Evolutionary conservation across 345 rosid species (phyloP), one percentile per base, ranked within the genome.

Genomic region (Dimocarpus longan): DNA sequence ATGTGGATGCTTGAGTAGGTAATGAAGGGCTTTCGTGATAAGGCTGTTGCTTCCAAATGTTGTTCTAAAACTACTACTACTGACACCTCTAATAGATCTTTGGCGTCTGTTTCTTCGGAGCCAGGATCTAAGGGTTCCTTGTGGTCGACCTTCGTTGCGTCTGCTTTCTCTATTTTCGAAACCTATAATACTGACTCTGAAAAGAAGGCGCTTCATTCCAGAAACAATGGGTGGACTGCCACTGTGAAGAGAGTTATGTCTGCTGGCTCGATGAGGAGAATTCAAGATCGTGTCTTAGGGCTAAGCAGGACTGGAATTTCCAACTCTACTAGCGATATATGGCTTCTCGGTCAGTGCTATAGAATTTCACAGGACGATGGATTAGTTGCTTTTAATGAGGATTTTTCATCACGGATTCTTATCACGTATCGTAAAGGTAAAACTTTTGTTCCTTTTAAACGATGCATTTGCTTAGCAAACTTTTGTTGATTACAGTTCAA

Each of bases 261-360:
- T 7, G 86, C 85, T 82, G 93, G 95, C 67, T 86, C 99, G 75
- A 96, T 95, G 90, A 91, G 91, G 90, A 88, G 97, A 82, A 78
- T 94, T 78, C 99, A 94, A 5, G 99, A 96, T 48, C 89, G 93
- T 65, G 92, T 94, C 68, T 82, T 96, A 56, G 98, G 99, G 15
- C 87, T 90, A 0, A 80, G 84, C 77, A 91, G 87, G 78, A 90
- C 85, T 80, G 97, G 97, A 57, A 78, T 94, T 71, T 81, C 91
- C 11, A 90, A 80, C 82, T 78, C 85, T 52, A 87, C 91, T 32
- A 88, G 90, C 63, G 98, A 92, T 52, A 85, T 96, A 56, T 94
- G 99, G 98, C 92, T 96, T 79, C 85, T 96, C 46, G 99, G 98
- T 42, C 80, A 85, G 11, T 87, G 90, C 80, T 90, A 96, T 85